Evolutionary conservation across 2,329 filamentous ascomycete genomes (phyloP).

Genomic region (Xylariaceae sp.): DNA sequence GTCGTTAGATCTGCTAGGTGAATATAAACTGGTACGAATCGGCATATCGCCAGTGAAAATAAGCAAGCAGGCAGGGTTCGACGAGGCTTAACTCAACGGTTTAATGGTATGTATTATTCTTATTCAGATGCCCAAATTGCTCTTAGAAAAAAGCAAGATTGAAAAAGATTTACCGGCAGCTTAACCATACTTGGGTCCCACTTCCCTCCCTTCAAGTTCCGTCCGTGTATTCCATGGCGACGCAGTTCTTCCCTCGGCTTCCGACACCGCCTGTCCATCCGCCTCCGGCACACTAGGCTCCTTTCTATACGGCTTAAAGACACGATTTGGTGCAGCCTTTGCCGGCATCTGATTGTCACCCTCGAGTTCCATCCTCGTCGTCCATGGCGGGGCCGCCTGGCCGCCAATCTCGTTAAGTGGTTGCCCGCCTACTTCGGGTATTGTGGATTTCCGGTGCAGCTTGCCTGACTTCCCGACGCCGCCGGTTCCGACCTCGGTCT

Average conservation of each 20-base stretch:
- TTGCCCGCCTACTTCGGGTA: conserved; percentile 3
- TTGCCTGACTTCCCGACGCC: neutral
- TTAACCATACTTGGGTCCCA: no score
- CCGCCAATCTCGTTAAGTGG: conserved; percentile 9
- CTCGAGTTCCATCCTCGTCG: conserved; percentile 4
- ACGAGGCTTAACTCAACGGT: no score
- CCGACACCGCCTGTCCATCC: neutral
- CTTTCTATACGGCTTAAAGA: conserved; percentile 3
- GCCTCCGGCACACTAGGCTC: conserved; percentile 1
- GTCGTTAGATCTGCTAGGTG: no score
- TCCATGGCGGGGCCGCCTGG: conserved; percentile 7
- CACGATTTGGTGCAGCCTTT: neutral
- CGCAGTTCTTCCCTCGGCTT: neutral
- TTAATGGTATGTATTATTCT: no score
- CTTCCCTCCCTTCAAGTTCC: no score
- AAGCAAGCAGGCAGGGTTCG: no score
- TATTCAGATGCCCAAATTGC: no score
- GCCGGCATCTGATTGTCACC: neutral
- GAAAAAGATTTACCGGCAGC: no score
- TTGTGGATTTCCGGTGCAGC: neutral
- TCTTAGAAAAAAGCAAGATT: no score
- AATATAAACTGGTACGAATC: no score
- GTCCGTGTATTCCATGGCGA: neutral
- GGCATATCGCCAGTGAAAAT: no score
- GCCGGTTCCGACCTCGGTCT: no score